Evolutionary conservation across 371 early-diverging fungal species (phyloP).

Genomic region (Catenaria anguillulae): DNA sequence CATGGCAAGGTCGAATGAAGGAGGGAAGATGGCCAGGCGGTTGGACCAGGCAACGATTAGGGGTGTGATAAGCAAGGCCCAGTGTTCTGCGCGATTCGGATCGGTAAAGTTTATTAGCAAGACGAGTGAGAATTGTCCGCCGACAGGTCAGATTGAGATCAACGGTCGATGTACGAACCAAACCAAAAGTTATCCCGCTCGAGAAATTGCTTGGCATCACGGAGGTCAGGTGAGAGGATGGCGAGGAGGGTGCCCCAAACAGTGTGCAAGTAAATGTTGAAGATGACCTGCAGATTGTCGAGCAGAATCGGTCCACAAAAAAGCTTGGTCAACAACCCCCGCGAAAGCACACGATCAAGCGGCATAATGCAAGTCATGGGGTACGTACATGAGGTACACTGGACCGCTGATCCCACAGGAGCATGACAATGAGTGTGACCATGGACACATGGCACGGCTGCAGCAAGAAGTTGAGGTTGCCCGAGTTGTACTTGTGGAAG

Average conservation of each 20-base stretch:
- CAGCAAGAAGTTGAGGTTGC: constrained; percentile 33
- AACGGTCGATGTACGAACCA: constrained; percentile 21
- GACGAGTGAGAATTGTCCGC: not conserved
- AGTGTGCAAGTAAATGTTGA: constrained; percentile 44
- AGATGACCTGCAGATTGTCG: constrained; percentile 16
- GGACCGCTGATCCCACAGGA: constrained; percentile 15
- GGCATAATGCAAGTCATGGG: no score
- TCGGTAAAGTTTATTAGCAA: no score
- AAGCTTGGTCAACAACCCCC: not conserved
- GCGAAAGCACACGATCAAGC: not conserved
- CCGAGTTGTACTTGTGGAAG: constrained; percentile 30
- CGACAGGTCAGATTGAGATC: not conserved
- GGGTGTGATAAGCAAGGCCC: constrained; percentile 33
- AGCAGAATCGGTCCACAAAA: no score
- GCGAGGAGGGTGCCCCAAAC: constrained; percentile 45
- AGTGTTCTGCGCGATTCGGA: constrained; percentile 41
- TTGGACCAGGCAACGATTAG: constrained; percentile 41
- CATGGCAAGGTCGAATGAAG: constrained; percentile 29
- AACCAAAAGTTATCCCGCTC: constrained; percentile 45
- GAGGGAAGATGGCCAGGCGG: constrained; percentile 37
- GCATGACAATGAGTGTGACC: constrained; percentile 28
- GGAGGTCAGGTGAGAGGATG: constrained; percentile 35
- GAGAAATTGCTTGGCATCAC: constrained; percentile 32
- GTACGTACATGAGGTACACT: constrained; percentile 1
- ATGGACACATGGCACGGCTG: constrained; percentile 52